Percentiles rank a stretch among this genome's conserved stretches.
Evolutionary conservation across 2,329 filamentous ascomycete species (phyloP).

Genomic region (Tolypocladium amazonense): DNA sequence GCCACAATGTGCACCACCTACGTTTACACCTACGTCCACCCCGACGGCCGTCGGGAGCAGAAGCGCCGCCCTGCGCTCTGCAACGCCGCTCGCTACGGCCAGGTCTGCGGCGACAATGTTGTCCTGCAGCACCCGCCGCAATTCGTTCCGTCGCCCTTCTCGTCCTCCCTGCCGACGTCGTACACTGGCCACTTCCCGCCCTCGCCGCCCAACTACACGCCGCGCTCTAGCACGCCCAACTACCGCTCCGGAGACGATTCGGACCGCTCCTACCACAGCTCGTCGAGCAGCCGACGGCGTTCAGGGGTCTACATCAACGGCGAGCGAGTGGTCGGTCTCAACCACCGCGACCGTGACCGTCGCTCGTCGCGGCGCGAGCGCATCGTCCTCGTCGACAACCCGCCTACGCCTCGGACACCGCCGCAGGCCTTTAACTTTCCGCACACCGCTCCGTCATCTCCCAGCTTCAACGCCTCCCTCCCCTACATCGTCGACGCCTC

Average conservation of each 20-base stretch:
- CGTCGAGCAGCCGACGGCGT: slow-evolving; percentile 1
- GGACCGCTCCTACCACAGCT: slow-evolving; percentile 22
- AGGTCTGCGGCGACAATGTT: slow-evolving; percentile 30
- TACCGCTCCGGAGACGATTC: slow-evolving; percentile 27
- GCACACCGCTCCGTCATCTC: slow-evolving; percentile 29
- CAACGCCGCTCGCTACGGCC: slow-evolving; percentile 25
- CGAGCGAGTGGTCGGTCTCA: slow-evolving; percentile 22
- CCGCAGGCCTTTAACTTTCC: slow-evolving; percentile 29
- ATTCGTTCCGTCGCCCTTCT: slow-evolving; percentile 11
- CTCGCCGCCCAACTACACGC: slow-evolving; percentile 27
- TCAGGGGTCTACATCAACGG: slow-evolving; percentile 24
- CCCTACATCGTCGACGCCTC: slow-evolving; percentile 15
- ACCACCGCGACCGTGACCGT: slow-evolving; percentile 16
- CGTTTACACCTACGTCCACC: slow-evolving; percentile 34
- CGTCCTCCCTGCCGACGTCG: slow-evolving; percentile 11
- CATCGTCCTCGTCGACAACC: slow-evolving; percentile 32
- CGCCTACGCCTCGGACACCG: slow-evolving; percentile 34
- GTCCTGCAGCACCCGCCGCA: slow-evolving; percentile 30
- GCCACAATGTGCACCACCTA: slow-evolving; percentile 40
- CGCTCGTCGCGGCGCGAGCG: slow-evolving; percentile 25
- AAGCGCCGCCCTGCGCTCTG: slow-evolving; percentile 26
- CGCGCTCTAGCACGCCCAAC: slow-evolving; percentile 17
- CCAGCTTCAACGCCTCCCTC: slow-evolving; percentile 12
- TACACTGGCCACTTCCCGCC: slow-evolving; percentile 25
- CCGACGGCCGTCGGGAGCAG: slow-evolving; percentile 28